Evolutionary conservation across 2,329 filamentous ascomycete species (phyloP), one percentile per base, ranked within the genome.

Genomic region (Sarocladium brachiariae): DNA sequence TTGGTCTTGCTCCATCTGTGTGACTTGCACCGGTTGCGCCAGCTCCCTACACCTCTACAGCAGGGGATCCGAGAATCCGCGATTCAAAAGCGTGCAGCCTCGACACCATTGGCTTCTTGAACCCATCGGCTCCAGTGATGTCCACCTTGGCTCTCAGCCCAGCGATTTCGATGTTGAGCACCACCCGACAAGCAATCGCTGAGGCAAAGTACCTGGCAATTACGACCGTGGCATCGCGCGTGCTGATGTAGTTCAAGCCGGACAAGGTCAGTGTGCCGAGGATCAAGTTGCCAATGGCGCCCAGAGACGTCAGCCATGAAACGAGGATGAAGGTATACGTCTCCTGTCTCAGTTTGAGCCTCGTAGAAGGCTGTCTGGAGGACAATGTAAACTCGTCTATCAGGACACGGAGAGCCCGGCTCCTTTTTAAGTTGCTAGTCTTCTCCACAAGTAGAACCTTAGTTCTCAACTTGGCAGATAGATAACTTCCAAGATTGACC

Each of bases 201-300:
- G 31, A 37, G 3, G 25, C 18, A 19, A 49, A 49, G 21, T 49
- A 49, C 11, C 46, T 11, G 4, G 30, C 46, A 21, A 49, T 49
- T 3, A 49, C 46, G 14, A 49, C 18, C 46, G 37, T 49, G 6
- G 46, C 46, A 18, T 49, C 46, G 4, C 46, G 46, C 3, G 31
- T 37, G 46, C 46, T 37, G 46, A 49, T 49, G 46, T 49, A 49
- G 6, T 37, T 35, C 18, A 37, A 19, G 4, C 46, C 46, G 16
- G 46, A 49, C 6, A 49, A 31, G 7, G 30, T 49, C 46, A 49
- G 21, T 24, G 46, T 49, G 46, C 46, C 46, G 31, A 49, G 46
- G 27, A 49, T 49, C 3, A 49, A 19, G 46, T 49, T 49, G 6
- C 30, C 46, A 16, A 49, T 49, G 9, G 46, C 46, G 14, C 46